Evolutionary conservation across 2,329 filamentous ascomycete genomes (phyloP).

Genomic region (Trichoderma semiorbis): DNA sequence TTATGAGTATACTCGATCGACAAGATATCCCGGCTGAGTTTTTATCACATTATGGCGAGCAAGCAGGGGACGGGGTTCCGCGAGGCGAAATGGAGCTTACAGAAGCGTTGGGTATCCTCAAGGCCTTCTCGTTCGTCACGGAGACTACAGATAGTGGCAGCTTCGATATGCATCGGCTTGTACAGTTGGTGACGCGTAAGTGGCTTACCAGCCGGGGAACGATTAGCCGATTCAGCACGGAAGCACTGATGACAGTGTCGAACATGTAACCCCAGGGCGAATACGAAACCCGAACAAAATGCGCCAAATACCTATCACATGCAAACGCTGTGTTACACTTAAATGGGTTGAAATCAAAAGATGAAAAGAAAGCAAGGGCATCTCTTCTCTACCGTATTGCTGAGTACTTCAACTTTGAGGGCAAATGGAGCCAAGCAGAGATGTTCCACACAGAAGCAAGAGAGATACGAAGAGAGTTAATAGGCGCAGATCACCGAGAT

Average conservation of each 20-base stretch:
- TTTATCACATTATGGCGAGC: slow-evolving; percentile 17
- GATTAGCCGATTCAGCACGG: not conserved
- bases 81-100: not conserved
- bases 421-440: not conserved
- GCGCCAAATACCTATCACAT: not conserved
- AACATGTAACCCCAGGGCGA: not conserved
- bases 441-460: fast-evolving
- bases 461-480: not conserved
- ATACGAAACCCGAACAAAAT: not conserved
- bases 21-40: slow-evolving; percentile 29
- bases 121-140: not conserved
- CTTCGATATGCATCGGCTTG: not conserved
- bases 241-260: not conserved
- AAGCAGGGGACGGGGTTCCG: not conserved
- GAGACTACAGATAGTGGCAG: not conserved
- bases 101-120: not conserved
- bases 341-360: not conserved
- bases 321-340: not conserved
- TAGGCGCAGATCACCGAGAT: not conserved
- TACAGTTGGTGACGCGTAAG: not conserved
- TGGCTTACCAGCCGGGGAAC: not conserved
- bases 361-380: not conserved
- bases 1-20: slow-evolving; percentile 31
- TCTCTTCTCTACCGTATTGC: not conserved
- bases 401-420: not conserved